Evolutionary conservation across 805 yeast species (phyloP).

Genomic region (Candida krabiensis): DNA sequence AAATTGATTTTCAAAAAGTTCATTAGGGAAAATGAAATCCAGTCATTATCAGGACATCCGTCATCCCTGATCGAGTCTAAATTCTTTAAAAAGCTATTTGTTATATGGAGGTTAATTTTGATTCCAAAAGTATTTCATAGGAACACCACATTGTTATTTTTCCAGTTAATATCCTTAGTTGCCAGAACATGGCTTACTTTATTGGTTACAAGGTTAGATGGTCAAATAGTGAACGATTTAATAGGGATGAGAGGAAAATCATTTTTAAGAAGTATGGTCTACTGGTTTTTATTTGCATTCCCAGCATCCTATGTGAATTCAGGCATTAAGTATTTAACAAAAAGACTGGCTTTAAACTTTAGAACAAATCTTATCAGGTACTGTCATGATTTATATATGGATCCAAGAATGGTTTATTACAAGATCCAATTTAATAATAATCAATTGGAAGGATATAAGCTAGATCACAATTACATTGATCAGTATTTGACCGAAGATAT

Average conservation of each 20-base stretch:
- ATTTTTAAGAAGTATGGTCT: constrained; percentile 72
- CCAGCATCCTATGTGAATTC: constrained; percentile 94
- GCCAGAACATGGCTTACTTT: constrained; percentile 86
- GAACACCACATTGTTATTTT: constrained; percentile 61
- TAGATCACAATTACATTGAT: constrained; percentile 65
- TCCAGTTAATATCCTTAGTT: constrained; percentile 73
- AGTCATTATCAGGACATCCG: constrained; percentile 1
- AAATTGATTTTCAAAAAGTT: constrained; percentile 52
- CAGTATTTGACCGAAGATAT: constrained; percentile 87
- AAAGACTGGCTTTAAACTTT: constrained; percentile 76
- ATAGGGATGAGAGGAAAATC: constrained; percentile 77
- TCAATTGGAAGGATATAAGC: constrained; percentile 32
- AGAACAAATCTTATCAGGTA: constrained; percentile 82
- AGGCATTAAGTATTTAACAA: constrained; percentile 78
- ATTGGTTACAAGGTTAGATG: constrained; percentile 85
- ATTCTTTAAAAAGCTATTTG: constrained; percentile 69
- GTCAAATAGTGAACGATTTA: constrained; percentile 86
- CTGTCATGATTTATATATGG: constrained; percentile 87
- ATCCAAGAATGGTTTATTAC: constrained; percentile 77
- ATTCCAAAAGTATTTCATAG: constrained; percentile 73
- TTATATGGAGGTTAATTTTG: constrained; percentile 71
- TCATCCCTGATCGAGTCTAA: constrained; percentile 44
- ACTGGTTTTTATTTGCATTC: constrained; percentile 87
- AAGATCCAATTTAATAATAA: constrained; percentile 64
- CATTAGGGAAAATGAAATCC: constrained; percentile 30